These are phyloP conservation scores for Lathyrus aphaca DNA, from an alignment of 306 rosid genomes.

Conservation along the genomic window DNA sequence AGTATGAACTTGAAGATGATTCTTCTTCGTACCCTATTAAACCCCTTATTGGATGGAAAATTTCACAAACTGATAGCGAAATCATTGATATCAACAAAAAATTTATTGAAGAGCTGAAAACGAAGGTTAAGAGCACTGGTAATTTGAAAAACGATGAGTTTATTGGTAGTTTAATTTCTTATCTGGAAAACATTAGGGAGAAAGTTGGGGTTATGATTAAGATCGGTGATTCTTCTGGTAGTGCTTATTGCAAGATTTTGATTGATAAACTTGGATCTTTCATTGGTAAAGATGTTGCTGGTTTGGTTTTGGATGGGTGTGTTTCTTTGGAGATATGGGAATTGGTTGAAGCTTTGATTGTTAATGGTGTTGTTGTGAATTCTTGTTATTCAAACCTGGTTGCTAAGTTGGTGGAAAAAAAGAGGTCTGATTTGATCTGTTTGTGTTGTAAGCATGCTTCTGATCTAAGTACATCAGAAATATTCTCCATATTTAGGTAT, in stretches of 20 bases:
- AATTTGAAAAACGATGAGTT: slow-evolving; percentile 55
- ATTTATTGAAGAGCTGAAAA: slow-evolving; percentile 53
- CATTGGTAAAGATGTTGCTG: slow-evolving; percentile 57
- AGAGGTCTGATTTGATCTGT: slow-evolving; percentile 68
- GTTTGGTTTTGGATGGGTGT: slow-evolving; percentile 67
- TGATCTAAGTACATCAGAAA: slow-evolving; percentile 65
- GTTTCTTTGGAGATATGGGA: slow-evolving; percentile 76
- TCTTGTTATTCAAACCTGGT: slow-evolving; percentile 57
- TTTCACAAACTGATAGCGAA: slow-evolving; percentile 55
- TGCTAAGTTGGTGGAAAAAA: slow-evolving; percentile 52
- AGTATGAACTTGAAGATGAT: slow-evolving; percentile 44
- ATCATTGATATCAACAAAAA: slow-evolving; percentile 55
- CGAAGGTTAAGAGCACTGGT: slow-evolving; percentile 47
- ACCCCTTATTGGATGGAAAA: slow-evolving; percentile 66
- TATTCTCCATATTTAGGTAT: slow-evolving; percentile 67
- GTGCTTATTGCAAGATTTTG: slow-evolving; percentile 46
- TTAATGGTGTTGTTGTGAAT: slow-evolving; percentile 54
- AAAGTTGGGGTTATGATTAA: slow-evolving; percentile 48
- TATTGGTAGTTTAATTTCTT: slow-evolving; percentile 49
- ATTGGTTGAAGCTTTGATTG: slow-evolving; percentile 64
- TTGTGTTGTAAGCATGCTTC: slow-evolving; percentile 64
- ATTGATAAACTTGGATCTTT: slow-evolving; percentile 53
- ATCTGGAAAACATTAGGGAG: slow-evolving; percentile 55
- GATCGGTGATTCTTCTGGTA: slow-evolving; percentile 40
- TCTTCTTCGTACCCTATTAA: slow-evolving; percentile 44